These are phyloP conservation scores for Alnus rubra DNA, from an alignment of 306 rosid species.

Conservation along the genomic window DNA sequence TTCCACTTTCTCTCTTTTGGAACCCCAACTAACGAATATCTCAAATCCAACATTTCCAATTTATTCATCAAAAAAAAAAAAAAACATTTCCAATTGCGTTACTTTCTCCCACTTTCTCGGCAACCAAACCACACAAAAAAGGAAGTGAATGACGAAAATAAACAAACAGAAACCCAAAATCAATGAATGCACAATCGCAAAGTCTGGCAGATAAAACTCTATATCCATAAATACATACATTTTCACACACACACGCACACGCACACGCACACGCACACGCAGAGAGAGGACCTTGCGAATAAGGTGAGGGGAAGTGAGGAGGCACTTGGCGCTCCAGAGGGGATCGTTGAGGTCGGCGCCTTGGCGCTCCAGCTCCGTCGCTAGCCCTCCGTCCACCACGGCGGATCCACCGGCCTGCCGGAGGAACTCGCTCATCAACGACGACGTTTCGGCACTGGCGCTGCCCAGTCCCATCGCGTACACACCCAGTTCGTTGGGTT, in stretches of 20 bases:
- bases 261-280: background rate
- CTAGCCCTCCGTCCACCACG: slow-evolving; percentile 53
- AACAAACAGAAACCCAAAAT: no score
- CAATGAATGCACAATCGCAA: no score
- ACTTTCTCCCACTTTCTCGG: background rate
- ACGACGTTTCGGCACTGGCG: slow-evolving; percentile 16
- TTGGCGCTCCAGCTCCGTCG: slow-evolving; percentile 57
- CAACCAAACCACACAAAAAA: background rate
- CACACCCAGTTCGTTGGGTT: background rate
- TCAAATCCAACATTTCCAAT: background rate
- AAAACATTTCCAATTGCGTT: background rate
- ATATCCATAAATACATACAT: background rate
- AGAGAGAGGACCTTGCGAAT: slow-evolving; percentile 45
- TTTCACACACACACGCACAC: background rate
- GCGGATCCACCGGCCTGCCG: slow-evolving; percentile 42
- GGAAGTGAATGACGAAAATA: no score
- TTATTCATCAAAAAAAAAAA: no score
- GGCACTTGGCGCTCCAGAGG: slow-evolving; percentile 66
- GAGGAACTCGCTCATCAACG: slow-evolving; percentile 41
- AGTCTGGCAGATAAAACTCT: no score
- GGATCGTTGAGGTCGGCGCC: slow-evolving; percentile 64
- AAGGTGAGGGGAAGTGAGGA: slow-evolving; percentile 44
- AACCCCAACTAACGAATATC: background rate
- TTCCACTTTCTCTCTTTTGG: background rate
- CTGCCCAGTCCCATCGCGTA: background rate